These are phyloP conservation scores for Cornus kousa DNA, from an alignment of 148 eudicot species.

Conservation along the genomic window DNA sequence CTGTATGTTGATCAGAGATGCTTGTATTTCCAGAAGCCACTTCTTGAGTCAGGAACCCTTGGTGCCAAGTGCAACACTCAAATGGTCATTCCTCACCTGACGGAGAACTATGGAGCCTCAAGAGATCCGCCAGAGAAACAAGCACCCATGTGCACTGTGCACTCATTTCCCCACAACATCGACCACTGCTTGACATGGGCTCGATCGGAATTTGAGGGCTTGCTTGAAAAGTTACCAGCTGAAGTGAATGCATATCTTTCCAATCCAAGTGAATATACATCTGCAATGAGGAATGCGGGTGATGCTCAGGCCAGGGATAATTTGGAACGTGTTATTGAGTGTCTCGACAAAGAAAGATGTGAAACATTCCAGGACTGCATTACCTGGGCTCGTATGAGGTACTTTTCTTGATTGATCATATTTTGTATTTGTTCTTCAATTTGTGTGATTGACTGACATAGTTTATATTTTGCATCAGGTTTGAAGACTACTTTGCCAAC, in stretches of 20 bases:
- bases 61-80: slow-evolving; percentile 96
- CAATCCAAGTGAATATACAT: slow-evolving; percentile 63
- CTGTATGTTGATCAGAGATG: slow-evolving; percentile 91
- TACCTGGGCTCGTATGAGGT: slow-evolving; percentile 84
- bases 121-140: slow-evolving; percentile 96
- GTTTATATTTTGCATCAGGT: slow-evolving; percentile 39
- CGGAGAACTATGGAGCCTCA: slow-evolving; percentile 96
- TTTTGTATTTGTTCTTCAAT: slow-evolving; percentile 1
- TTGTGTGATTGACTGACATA: not conserved
- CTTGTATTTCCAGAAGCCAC: slow-evolving; percentile 88
- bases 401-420: slow-evolving; percentile 16
- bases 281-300: slow-evolving; percentile 76
- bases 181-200: slow-evolving; percentile 99
- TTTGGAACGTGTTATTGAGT: slow-evolving; percentile 72
- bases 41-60: slow-evolving; percentile 89
- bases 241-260: slow-evolving; percentile 88
- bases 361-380: slow-evolving; percentile 81
- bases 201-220: slow-evolving; percentile 83
- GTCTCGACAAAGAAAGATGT: slow-evolving; percentile 77
- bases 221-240: slow-evolving; percentile 86
- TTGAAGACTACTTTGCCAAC: slow-evolving; percentile 82
- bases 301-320: slow-evolving; percentile 93
- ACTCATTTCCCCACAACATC: slow-evolving; percentile 89
- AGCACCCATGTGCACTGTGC: slow-evolving; percentile 96
- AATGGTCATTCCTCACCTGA: slow-evolving; percentile 90